Conservation (phyloP, 306 rosid species). For the Corylus avellana region DNA sequence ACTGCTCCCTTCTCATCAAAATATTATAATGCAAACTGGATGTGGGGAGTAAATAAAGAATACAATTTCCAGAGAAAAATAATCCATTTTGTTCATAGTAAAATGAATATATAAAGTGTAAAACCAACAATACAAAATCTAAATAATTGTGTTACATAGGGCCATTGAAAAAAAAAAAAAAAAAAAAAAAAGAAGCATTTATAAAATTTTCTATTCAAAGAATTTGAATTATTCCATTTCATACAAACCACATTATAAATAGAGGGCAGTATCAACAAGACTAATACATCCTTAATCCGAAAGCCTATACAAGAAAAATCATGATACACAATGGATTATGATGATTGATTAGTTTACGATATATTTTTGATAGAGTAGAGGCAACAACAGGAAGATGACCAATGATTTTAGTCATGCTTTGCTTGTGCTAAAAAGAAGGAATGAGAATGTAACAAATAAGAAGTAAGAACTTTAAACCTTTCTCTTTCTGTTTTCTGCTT, state of each 20-base stretch:
- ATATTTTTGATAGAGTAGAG: not conserved
- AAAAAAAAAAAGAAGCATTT: not conserved
- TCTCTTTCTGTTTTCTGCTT: conserved; percentile 37
- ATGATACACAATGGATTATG: not conserved
- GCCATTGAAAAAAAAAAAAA: not conserved
- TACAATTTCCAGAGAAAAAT: not conserved
- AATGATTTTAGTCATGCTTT: not conserved
- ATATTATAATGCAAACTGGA: not conserved
- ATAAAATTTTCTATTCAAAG: not conserved
- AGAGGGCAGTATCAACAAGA: not conserved
- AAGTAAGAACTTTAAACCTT: conserved; percentile 43
- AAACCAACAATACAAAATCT: not conserved
- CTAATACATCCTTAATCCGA: not conserved
- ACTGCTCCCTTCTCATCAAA: not conserved
- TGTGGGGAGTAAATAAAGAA: not conserved
- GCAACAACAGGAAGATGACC: not conserved
- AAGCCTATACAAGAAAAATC: not conserved
- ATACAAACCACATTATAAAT: not conserved
- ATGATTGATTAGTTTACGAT: not conserved
- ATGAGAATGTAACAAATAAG: conserved; percentile 8
- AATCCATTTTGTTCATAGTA: not conserved
- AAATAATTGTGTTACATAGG: not conserved
- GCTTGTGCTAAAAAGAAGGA: conserved; percentile 1
- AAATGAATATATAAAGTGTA: not conserved
- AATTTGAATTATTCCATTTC: not conserved